Evolutionary conservation across 257 asterid genomes (phyloP).

Genomic region (Henckelia pumila): DNA sequence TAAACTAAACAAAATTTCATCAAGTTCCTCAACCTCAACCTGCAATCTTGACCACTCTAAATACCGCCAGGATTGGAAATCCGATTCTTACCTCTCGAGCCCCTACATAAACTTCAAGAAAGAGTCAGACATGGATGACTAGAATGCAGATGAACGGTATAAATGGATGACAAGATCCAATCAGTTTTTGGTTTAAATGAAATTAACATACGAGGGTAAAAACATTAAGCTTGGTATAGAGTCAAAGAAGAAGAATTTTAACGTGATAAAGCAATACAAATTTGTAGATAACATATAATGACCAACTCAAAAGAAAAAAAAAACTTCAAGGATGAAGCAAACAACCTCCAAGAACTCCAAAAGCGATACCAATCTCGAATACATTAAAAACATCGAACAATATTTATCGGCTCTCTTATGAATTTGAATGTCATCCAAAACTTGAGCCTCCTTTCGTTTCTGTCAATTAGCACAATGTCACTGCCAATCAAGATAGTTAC

Average conservation of each 20-base stretch:
- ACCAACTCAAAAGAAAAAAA: background rate
- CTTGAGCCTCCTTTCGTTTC: conserved; percentile 28
- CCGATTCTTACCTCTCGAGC: conserved; percentile 51
- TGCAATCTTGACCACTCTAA: conserved; percentile 44
- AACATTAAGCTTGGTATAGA: conserved; percentile 2
- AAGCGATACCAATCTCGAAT: conserved; percentile 37
- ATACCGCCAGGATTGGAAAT: conserved; percentile 36
- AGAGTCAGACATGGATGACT: conserved; percentile 22
- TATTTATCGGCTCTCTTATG: conserved; percentile 29
- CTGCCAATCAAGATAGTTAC: background rate
- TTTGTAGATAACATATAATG: too few relatives aligned
- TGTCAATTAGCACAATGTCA: conserved; percentile 20
- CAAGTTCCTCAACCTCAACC: conserved; percentile 56
- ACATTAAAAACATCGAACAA: conserved; percentile 26
- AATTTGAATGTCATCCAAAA: conserved; percentile 34
- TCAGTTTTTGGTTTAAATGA: too few relatives aligned
- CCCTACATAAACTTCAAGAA: conserved; percentile 40
- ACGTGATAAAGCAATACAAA: conserved; percentile 2
- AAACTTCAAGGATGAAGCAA: conserved; percentile 12
- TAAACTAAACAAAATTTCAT: conserved; percentile 35
- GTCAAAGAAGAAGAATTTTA: background rate
- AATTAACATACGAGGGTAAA: background rate
- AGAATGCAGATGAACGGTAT: conserved; percentile 1
- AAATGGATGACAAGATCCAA: background rate
- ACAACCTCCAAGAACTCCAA: conserved; percentile 44